Base-by-base conservation (phyloP, 192 early-diverging fungal genomes). In the Mortierella alpina region DNA sequence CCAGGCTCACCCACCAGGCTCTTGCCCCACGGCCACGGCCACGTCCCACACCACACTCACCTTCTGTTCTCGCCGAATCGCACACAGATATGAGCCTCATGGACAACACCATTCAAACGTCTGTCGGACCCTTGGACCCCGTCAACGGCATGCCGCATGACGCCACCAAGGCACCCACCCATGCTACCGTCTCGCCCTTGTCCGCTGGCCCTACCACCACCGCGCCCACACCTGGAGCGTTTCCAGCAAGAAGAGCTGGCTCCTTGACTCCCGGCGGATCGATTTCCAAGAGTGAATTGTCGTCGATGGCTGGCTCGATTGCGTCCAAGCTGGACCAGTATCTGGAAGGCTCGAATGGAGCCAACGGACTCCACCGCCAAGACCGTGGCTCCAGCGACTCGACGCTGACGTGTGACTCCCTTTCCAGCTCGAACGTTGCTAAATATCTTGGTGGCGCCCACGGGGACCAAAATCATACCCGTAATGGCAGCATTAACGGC, bases 281-380 rank as follows among this genome's bases (percentile, higher is more conserved):
- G 18, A 56, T 80, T 6, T 72, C 69, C 66, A 80, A 80, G 70
- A 80, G 77, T 40, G 70, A 72, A 42, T 55, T 80, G 10, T 80
- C 77, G 2, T 68, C 77, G 15, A 80, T 80, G 70, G 66, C 77
- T 11, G 65, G 59, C 23, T 72, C 77, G 2, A 80, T 80, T 63
- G 77, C 70, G 39, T 72, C 70, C 45, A 80, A 68, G 60, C 53
- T 80, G 59, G 77, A 80, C 52, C 63, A 80, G 66, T 80, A 80
- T 22, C 77, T 80, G 45, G 77, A 63, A 48, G 57, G 65, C 15
- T 53, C 77, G 2, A 46, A 42, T 39, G n/a, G 44, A 7, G 15
- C 55, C 9, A 64, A 64, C n/a, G 47, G 63, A 10, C 48, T 52
- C 22, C 56, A 46, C 45, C 75, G 63, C n/a, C 62, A 60, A 17